A percentile compares a stretch with the other conserved stretches of the same genome.
Evolutionary conservation across 2,329 filamentous ascomycete species (phyloP).

Genomic region (Cercospora nicotianae): DNA sequence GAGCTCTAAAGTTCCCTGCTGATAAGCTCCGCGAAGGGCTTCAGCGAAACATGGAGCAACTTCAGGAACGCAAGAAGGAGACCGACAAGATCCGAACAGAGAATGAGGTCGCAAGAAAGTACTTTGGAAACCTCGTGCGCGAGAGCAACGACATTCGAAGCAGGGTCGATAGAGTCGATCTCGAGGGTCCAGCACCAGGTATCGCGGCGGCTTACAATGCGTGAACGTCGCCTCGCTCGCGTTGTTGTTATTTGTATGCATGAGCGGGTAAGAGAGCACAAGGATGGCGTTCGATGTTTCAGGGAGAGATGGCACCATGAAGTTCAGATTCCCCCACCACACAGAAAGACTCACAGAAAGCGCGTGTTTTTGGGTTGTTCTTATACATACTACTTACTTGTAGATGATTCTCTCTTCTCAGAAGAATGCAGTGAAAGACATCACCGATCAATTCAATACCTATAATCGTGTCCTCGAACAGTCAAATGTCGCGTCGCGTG

Average conservation of each 20-base stretch:
- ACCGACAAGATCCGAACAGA: constrained; percentile 78
- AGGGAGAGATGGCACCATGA: not conserved
- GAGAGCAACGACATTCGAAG: constrained; percentile 53
- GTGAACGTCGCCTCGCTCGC: constrained; percentile 5
- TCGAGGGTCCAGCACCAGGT: constrained; percentile 53
- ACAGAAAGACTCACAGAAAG: not conserved
- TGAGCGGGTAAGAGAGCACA: not conserved
- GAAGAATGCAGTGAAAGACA: not conserved
- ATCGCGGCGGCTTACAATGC: constrained; percentile 40
- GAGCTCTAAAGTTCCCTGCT: constrained; percentile 83
- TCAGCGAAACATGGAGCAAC: constrained; percentile 80
- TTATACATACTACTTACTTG: not conserved
- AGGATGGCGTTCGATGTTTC: not conserved
- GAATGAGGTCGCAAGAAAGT: constrained; percentile 83
- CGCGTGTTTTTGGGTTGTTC: not conserved
- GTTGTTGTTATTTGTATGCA: not conserved
- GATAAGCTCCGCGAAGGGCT: constrained; percentile 82
- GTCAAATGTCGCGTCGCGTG: no score
- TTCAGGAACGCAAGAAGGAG: constrained; percentile 75
- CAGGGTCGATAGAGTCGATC: constrained; percentile 53
- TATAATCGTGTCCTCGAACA: no score
- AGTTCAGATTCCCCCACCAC: not conserved
- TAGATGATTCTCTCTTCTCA: not conserved
- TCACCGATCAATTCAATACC: no score
- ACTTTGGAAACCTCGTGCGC: constrained; percentile 82